phyloP scores from a whole-genome alignment of 2,329 filamentous ascomycete genomes.

The Trichoderma sp. region DNA sequence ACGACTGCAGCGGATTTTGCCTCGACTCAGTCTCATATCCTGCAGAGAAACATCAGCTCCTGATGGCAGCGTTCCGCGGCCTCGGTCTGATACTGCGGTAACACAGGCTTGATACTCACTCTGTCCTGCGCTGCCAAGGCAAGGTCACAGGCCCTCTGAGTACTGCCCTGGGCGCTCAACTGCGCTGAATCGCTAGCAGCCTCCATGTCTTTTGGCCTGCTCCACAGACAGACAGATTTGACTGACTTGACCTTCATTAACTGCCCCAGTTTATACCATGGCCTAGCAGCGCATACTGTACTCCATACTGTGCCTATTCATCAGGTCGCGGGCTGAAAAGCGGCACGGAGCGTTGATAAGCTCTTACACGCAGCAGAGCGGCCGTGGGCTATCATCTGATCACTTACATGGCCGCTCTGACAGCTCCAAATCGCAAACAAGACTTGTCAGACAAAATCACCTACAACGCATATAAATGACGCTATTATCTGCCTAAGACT shows the following conservation, averaged over 20 bases:
- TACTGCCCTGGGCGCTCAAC: constrained; percentile 19
- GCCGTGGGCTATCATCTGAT: constrained; percentile 1
- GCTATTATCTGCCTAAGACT: background rate
- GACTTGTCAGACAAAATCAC: background rate
- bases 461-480: background rate
- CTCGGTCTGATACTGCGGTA: background rate
- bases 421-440: background rate
- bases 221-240: constrained; percentile 1
- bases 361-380: background rate
- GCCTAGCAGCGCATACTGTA: background rate
- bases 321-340: background rate
- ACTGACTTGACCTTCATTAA: background rate
- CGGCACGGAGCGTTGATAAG: background rate
- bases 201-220: constrained; percentile 3
- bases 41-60: background rate
- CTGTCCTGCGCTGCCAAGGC: background rate
- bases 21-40: background rate
- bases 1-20: background rate
- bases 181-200: constrained; percentile 23
- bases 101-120: background rate
- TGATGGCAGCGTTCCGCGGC: background rate
- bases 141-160: constrained; percentile 3
- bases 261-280: background rate
- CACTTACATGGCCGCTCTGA: constrained; percentile 1
- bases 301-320: background rate